Conservation (phyloP, 257 asterid genomes). For the Penstemon barbatus region DNA sequence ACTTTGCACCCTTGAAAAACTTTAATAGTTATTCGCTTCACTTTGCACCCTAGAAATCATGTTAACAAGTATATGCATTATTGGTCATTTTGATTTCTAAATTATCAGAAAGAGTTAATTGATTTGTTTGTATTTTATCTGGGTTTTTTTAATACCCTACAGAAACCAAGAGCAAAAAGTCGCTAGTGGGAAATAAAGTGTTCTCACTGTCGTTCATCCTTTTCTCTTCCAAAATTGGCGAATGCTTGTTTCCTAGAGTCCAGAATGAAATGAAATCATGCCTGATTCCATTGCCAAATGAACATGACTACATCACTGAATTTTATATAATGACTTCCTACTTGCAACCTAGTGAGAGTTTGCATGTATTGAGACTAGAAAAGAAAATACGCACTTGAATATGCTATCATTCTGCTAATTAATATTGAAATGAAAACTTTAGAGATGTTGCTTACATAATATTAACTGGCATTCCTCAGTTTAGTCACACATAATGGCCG, state of each 20-base stretch:
- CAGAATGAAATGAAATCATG: slow-evolving; percentile 8
- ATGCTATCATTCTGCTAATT: too few species aligned
- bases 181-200: slow-evolving; percentile 43
- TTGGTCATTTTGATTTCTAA: not conserved
- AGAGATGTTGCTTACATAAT: too few species aligned
- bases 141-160: slow-evolving; percentile 25
- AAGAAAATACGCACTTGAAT: too few species aligned
- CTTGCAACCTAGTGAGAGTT: too few species aligned
- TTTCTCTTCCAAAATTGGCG: slow-evolving; percentile 15
- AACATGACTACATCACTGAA: slow-evolving; percentile 3
- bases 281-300: not conserved
- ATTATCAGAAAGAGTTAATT: not conserved
- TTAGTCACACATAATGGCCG: too few species aligned
- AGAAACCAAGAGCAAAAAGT: slow-evolving; percentile 75
- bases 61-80: not conserved
- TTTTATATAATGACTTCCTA: too few species aligned
- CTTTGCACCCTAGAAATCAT: too few species aligned
- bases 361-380: too few species aligned
- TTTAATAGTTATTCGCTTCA: too few species aligned
- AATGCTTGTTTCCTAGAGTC: slow-evolving; percentile 15
- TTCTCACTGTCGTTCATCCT: not conserved
- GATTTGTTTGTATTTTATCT: not conserved
- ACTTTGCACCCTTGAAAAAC: too few species aligned
- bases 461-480: too few species aligned
- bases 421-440: too few species aligned